phyloP scores from a whole-genome alignment of 306 rosid species.

The Amphicarpaea edgeworthii region DNA sequence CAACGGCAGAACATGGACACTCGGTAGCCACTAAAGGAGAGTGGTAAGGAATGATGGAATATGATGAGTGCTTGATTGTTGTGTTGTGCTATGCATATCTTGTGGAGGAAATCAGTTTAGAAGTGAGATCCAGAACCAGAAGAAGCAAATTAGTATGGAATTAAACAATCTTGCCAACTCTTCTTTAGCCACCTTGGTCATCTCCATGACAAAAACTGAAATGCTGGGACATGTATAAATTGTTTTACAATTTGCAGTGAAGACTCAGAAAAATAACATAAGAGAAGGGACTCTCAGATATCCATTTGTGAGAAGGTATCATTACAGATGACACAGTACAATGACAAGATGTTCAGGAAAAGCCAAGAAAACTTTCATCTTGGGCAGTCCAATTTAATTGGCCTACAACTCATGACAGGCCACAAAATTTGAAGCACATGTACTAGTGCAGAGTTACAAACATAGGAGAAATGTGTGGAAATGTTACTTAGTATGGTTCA shows the following conservation, averaged over 20 bases:
- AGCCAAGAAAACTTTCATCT: constrained; percentile 29
- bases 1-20: constrained; percentile 43
- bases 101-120: constrained; percentile 27
- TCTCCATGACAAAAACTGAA: constrained; percentile 49
- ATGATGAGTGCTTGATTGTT: constrained; percentile 28
- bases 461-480: constrained; percentile 26
- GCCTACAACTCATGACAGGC: constrained; percentile 7
- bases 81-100: constrained; percentile 38
- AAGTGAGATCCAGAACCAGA: constrained; percentile 27
- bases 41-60: constrained; percentile 35
- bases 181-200: constrained; percentile 42
- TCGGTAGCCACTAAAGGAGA: background rate
- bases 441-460: constrained; percentile 34
- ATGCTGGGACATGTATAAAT: constrained; percentile 47
- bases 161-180: constrained; percentile 33
- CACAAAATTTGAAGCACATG: constrained; percentile 29
- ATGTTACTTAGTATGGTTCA: constrained; percentile 33
- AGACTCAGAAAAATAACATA: constrained; percentile 14
- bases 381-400: constrained; percentile 26
- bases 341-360: constrained; percentile 26
- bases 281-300: background rate
- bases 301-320: constrained; percentile 3
- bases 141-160: constrained; percentile 40
- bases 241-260: constrained; percentile 33
- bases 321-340: constrained; percentile 23